Evolutionary conservation across 192 early-diverging fungal species (phyloP).

Genomic region (Rhizophagus prolifer): DNA sequence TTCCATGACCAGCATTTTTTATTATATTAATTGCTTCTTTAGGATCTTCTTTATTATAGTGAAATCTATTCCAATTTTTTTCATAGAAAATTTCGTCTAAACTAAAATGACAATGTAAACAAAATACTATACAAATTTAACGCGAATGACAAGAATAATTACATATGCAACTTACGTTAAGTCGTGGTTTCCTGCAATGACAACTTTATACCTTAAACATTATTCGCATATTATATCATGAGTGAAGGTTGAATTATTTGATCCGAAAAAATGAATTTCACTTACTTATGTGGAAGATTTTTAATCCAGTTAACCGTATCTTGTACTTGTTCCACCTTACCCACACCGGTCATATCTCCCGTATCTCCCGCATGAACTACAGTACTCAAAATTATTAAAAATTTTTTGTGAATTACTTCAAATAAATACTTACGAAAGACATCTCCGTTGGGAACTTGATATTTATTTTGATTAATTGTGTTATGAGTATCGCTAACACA

Average conservation of each 20-base stretch:
- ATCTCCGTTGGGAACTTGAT: slow-evolving; percentile 33
- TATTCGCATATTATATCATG: neutral
- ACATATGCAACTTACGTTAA: neutral
- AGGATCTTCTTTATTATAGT: slow-evolving; percentile 28
- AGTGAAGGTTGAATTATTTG: neutral
- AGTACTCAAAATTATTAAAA: neutral
- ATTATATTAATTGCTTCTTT: slow-evolving; percentile 27
- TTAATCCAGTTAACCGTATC: slow-evolving; percentile 33
- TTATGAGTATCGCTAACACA: slow-evolving; percentile 40
- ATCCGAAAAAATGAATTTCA: neutral
- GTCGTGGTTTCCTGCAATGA: slow-evolving; percentile 37
- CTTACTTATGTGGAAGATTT: slow-evolving; percentile 28
- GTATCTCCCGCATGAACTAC: slow-evolving; percentile 38
- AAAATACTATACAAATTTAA: too few relatives aligned
- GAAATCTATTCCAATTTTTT: slow-evolving; percentile 32
- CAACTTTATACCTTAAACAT: slow-evolving; percentile 26
- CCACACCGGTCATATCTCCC: slow-evolving; percentile 35
- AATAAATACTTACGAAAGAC: slow-evolving; percentile 26
- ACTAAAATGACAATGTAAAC: neutral
- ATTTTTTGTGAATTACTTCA: neutral
- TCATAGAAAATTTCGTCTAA: slow-evolving; percentile 35
- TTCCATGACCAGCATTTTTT: slow-evolving; percentile 30
- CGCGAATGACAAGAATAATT: neutral
- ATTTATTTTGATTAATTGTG: slow-evolving; percentile 26
- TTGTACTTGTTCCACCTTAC: slow-evolving; percentile 30